phyloP scores from a whole-genome alignment of 1,284 basidiomycete species.

The Rhodotorula sp. region DNA sequence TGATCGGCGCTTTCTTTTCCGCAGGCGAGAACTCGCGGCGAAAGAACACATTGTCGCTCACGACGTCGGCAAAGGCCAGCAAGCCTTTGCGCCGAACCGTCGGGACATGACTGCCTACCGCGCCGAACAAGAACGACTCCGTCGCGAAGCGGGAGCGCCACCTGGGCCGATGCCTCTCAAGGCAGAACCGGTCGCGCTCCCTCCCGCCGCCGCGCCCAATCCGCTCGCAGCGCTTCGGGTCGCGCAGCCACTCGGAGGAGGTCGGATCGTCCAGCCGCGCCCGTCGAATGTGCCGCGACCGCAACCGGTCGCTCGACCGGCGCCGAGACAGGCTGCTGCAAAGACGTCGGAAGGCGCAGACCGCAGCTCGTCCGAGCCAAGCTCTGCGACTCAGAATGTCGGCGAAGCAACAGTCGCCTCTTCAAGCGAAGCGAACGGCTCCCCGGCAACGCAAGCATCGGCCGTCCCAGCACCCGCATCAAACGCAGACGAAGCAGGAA shows the following conservation, averaged over 20 bases:
- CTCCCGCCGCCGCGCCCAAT: constrained; percentile 5
- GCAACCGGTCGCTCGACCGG: not conserved
- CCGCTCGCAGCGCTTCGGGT: constrained; percentile 27
- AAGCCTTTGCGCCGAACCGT: constrained; percentile 45
- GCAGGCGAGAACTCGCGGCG: constrained; percentile 75
- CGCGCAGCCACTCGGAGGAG: constrained; percentile 22
- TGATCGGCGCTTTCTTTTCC: too few species aligned
- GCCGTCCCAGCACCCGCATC: not conserved
- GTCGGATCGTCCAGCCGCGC: constrained; percentile 15
- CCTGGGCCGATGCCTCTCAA: not conserved
- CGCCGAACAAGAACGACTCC: constrained; percentile 36
- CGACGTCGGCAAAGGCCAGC: constrained; percentile 57
- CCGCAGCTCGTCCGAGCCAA: too few species aligned
- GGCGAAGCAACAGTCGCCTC: not conserved
- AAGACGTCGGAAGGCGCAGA: not conserved
- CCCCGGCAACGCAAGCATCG: not conserved
- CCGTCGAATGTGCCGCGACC: constrained; percentile 10
- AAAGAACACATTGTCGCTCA: constrained; percentile 90
- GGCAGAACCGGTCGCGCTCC: not conserved
- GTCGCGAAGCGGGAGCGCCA: not conserved
- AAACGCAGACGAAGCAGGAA: not conserved
- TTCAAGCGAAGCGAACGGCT: not conserved
- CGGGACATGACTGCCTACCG: constrained; percentile 45
- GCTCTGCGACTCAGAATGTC: not conserved
- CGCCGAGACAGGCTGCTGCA: not conserved